Conservation (phyloP, 805 yeast genomes). For the Kockiozyma suomiensis region DNA sequence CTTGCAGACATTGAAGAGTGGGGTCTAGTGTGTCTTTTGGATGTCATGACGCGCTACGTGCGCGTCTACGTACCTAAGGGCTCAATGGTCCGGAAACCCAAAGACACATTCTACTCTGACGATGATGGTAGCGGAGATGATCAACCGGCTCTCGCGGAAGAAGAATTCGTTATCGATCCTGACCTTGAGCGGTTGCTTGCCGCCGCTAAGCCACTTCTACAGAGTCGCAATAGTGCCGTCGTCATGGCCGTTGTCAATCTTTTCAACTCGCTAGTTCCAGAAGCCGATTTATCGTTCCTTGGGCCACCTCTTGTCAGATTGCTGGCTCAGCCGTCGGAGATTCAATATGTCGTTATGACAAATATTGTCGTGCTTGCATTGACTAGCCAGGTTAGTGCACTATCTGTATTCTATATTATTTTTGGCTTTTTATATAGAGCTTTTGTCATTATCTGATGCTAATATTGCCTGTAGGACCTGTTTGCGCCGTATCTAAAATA, state of each 20-base stretch:
- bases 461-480: conserved; percentile 39
- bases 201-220: conserved; percentile 51
- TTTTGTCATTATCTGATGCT: no score
- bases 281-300: conserved; percentile 53
- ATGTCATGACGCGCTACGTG: conserved; percentile 66
- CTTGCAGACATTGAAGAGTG: conserved; percentile 65
- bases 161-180: conserved; percentile 44
- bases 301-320: conserved; percentile 55
- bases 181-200: conserved; percentile 62
- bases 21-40: conserved; percentile 63
- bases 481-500: conserved; percentile 40
- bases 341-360: conserved; percentile 50
- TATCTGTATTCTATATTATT: no score
- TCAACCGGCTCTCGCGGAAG: conserved; percentile 36
- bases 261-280: conserved; percentile 60
- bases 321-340: conserved; percentile 42
- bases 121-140: conserved; percentile 41
- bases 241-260: conserved; percentile 63
- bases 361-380: conserved; percentile 47
- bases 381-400: conserved; percentile 4
- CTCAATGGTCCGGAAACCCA: conserved; percentile 23
- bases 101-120: conserved; percentile 39
- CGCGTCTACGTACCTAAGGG: conserved; percentile 54
- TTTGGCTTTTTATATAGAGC: background rate
- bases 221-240: conserved; percentile 60